Evolutionary conservation across 331 rosid genomes (phyloP).

Genomic region (Malus hybrid): DNA sequence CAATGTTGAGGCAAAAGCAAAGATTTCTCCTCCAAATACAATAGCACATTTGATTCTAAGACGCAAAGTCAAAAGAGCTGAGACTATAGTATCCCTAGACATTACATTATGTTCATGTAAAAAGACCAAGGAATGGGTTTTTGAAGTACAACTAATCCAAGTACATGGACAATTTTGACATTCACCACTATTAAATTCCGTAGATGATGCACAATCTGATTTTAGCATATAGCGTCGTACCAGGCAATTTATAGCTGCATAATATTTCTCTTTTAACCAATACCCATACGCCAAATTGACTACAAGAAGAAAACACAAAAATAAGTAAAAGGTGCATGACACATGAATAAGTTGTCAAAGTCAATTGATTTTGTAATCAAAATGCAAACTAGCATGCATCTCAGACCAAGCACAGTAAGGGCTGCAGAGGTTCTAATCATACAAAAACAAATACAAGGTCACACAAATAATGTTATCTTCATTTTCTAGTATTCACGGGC

Average conservation of each 20-base stretch:
- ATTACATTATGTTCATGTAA: neutral
- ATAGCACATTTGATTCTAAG: neutral
- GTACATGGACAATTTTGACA: neutral
- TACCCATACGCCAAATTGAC: conserved; percentile 85
- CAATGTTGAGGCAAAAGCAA: no score
- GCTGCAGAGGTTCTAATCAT: neutral
- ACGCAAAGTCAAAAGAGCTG: neutral
- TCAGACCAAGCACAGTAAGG: neutral
- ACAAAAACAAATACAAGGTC: neutral
- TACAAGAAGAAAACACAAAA: conserved; percentile 24
- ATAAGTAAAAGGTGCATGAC: neutral
- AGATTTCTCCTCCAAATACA: no score
- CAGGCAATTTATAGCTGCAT: conserved; percentile 71
- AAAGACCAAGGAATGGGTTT: neutral
- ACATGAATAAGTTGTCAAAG: neutral
- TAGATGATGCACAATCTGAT: conserved; percentile 4
- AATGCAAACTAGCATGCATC: neutral
- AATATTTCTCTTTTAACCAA: conserved; percentile 68
- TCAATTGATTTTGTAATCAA: neutral
- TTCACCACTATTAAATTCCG: neutral
- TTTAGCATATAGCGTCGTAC: conserved; percentile 32
- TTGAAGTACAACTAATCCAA: neutral
- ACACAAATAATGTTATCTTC: neutral
- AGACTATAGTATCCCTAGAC: neutral
- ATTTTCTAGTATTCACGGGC: neutral